phyloP scores from a whole-genome alignment of 108 stramenopile species.

The Ochromonas danica region DNA sequence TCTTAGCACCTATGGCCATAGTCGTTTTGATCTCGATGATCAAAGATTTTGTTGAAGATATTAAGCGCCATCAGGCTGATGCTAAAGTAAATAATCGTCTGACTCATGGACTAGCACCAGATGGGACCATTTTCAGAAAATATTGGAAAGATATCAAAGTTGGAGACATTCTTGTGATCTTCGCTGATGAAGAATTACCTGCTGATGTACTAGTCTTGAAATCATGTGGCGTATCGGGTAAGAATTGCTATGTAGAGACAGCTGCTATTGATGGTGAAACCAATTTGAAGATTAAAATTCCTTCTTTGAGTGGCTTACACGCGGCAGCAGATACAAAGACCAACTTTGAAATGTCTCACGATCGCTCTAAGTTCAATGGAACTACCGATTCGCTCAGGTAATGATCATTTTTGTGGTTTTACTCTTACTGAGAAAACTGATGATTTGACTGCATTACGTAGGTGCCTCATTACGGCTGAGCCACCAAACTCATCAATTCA shows the following conservation, averaged over 20 bases:
- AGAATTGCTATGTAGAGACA: constrained; percentile 58
- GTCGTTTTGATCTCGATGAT: constrained; percentile 34
- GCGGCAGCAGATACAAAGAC: not conserved
- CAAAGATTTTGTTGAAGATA: constrained; percentile 10
- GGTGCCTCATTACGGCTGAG: constrained; percentile 36
- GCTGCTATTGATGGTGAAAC: constrained; percentile 55
- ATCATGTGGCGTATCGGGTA: constrained; percentile 69
- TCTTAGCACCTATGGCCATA: constrained; percentile 44
- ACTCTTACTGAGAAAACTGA: not conserved
- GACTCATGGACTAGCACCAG: not conserved
- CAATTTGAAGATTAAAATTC: constrained; percentile 52
- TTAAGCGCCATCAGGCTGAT: constrained; percentile 31
- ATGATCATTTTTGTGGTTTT: not conserved
- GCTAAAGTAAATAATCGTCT: not conserved
- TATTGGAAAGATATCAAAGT: constrained; percentile 47
- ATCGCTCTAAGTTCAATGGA: not conserved
- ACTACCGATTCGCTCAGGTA: not conserved
- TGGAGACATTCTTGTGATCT: constrained; percentile 45
- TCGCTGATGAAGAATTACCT: constrained; percentile 23
- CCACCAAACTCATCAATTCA: constrained; percentile 52
- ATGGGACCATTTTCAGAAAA: not conserved
- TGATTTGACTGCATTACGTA: not conserved
- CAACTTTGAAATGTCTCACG: not conserved
- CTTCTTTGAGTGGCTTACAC: not conserved
- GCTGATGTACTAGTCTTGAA: constrained; percentile 49